Evolutionary conservation across 805 yeast genomes (phyloP).

Genomic region (Saturnispora ahearnii): DNA sequence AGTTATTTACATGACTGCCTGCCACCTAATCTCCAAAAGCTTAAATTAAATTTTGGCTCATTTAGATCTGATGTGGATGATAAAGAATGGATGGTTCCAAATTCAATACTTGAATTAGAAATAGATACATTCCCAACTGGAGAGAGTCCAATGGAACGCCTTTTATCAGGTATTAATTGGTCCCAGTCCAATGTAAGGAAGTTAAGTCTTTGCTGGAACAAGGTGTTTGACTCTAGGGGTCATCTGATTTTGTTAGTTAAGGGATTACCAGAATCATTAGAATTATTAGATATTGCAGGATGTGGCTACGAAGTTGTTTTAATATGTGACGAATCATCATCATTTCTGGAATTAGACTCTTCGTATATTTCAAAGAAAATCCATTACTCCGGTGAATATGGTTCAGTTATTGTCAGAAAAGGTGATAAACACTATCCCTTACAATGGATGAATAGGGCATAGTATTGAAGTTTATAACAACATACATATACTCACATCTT

Average conservation of each 20-base stretch:
- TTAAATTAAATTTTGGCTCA: constrained; percentile 7
- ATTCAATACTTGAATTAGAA: constrained; percentile 4
- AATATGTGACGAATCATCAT: constrained; percentile 5
- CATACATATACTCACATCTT: background rate
- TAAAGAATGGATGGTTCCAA: constrained; percentile 4
- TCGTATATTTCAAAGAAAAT: background rate
- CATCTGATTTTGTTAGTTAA: constrained; percentile 4
- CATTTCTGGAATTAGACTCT: background rate
- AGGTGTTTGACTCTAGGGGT: constrained; percentile 6
- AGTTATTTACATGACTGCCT: constrained; percentile 4
- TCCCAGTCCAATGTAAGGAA: background rate
- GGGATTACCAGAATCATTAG: constrained; percentile 3
- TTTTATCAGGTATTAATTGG: constrained; percentile 2
- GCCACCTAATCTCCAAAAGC: constrained; percentile 1
- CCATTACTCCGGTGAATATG: constrained; percentile 8
- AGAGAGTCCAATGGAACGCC: constrained; percentile 4
- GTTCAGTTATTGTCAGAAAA: constrained; percentile 2
- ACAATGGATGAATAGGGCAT: constrained; percentile 6
- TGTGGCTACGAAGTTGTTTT: constrained; percentile 9
- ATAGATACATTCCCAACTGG: constrained; percentile 9
- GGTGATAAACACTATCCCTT: constrained; percentile 1
- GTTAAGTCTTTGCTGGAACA: constrained; percentile 8
- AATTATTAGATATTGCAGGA: constrained; percentile 6
- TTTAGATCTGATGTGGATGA: background rate
- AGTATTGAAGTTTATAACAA: background rate